These are phyloP conservation scores for Albophoma yamanashiensis DNA, from an alignment of 2,329 filamentous ascomycete species.

Conservation along the genomic window DNA sequence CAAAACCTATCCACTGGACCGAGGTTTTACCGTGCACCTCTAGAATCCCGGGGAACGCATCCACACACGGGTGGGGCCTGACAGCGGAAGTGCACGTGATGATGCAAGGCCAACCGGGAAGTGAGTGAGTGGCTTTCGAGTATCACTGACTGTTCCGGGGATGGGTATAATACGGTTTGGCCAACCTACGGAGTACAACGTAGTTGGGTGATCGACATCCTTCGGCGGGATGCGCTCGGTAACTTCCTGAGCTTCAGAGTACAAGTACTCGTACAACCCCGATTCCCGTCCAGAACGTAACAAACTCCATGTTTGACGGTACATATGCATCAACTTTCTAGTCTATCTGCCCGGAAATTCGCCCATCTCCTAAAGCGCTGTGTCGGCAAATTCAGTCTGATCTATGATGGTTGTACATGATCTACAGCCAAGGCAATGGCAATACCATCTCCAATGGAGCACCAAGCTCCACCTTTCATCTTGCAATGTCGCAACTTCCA, in stretches of 20 bases:
- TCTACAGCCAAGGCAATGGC: background rate
- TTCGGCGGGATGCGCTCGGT: background rate
- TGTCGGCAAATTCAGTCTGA: background rate
- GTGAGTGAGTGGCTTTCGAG: too few relatives aligned
- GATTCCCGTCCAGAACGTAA: background rate
- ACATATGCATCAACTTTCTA: background rate
- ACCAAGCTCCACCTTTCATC: background rate
- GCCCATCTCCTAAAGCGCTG: background rate
- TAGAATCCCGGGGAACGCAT: background rate
- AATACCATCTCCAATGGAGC: background rate
- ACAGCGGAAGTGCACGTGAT: background rate
- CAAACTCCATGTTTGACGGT: background rate
- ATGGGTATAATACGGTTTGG: too few relatives aligned
- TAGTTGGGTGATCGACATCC: too few relatives aligned
- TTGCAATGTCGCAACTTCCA: background rate
- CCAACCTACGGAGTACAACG: too few relatives aligned
- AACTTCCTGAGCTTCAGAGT: background rate
- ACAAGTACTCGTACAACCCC: too few relatives aligned
- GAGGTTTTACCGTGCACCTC: constrained; percentile 16
- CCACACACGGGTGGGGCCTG: background rate
- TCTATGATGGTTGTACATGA: background rate
- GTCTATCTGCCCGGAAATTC: background rate
- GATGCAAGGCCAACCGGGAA: too few relatives aligned
- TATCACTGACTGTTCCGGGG: too few relatives aligned
- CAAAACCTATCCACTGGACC: constrained; percentile 24